Evolutionary conservation across 2,329 filamentous ascomycete species (phyloP).

Genomic region (Hymenoscyphus occultus): DNA sequence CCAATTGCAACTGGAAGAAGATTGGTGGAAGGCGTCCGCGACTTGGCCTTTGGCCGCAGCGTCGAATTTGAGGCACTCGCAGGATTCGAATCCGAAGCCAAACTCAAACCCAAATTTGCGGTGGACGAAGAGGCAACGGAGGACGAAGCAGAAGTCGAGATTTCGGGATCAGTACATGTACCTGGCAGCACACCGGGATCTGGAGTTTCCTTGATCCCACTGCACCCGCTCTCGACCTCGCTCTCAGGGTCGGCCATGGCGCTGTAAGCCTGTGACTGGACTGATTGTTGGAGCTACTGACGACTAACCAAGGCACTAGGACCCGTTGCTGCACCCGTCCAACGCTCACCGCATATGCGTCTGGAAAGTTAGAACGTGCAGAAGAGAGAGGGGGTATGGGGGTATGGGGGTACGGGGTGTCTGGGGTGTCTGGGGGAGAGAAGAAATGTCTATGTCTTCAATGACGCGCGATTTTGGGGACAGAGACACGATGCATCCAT

Average conservation of each 20-base stretch:
- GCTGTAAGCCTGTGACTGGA: not conserved
- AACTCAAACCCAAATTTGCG: not conserved
- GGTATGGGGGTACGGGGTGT: not conserved
- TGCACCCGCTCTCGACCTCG: not conserved
- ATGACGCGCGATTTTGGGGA: not conserved
- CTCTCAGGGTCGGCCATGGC: not conserved
- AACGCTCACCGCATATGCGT: slow-evolving; percentile 2
- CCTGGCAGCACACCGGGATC: not conserved
- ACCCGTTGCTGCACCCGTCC: not conserved
- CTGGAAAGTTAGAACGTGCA: not conserved
- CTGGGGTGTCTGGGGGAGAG: not conserved
- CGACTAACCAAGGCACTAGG: not conserved
- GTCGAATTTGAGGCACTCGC: slow-evolving; percentile 12
- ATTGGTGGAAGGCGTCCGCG: slow-evolving; percentile 36
- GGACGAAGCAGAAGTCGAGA: slow-evolving; percentile 4
- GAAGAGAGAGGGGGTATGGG: not conserved
- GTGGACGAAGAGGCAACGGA: not conserved
- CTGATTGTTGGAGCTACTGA: slow-evolving; percentile 3
- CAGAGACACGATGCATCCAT: too few species aligned
- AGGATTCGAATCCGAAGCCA: not conserved
- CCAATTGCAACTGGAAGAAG: slow-evolving; percentile 50
- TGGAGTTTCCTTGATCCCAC: not conserved
- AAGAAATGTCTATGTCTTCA: not conserved
- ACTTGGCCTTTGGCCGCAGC: slow-evolving; percentile 15
- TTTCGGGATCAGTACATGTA: not conserved